Base-by-base conservation (phyloP, 2,329 filamentous ascomycete genomes). In the Corniculantispora saksenae region DNA sequence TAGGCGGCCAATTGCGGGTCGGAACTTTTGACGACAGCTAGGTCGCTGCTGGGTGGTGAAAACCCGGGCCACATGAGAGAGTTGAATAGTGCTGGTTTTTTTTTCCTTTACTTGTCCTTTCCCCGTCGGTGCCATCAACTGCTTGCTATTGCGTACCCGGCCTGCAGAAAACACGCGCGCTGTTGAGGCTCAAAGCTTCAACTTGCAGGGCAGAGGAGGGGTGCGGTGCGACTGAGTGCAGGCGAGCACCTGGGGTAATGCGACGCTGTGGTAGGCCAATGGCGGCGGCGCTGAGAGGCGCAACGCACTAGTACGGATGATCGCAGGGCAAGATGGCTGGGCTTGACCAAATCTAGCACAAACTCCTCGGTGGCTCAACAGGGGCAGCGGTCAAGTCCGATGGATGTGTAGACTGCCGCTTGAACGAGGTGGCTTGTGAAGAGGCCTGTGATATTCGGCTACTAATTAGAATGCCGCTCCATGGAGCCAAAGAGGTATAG, bases 241-340 rank as follows among this genome's bases (percentile, higher is more conserved):
- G 29, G 32, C n/a, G 51, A 57, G 32, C 67, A 69, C 66, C 66
- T 69, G 67, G 54, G 57, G n/a, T 23, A 57, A 63, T 27, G 50
- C 61, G 13, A 60, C 51, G 58, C 61, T 61, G 57, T 69, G 67
- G 67, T 69, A 67, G 66, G 67, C 64, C 64, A 62, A 65, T 51
- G 43, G 17, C 35, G 21, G 21, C 51, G 17, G 40, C 47, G 43
- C 32, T 32, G 6, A 32, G 55, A 64, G 63, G 57, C 50, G 63
- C 63, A 48, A n/a, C 50, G 48, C 61, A 57, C 63, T 65, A 61
- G 54, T 8, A n/a, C 23, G 43, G 40, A 50, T 61, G 35, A 53
- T 60, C 43, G 51, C 29, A 57, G n/a, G n/a, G 32, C 25, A 54
- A 21, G 32, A 48, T 63, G 61, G 53, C 54, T 64, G 61, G 25